These are phyloP conservation scores for Venturia effusa DNA, from an alignment of 2,329 filamentous ascomycete genomes.

Conservation along the genomic window DNA sequence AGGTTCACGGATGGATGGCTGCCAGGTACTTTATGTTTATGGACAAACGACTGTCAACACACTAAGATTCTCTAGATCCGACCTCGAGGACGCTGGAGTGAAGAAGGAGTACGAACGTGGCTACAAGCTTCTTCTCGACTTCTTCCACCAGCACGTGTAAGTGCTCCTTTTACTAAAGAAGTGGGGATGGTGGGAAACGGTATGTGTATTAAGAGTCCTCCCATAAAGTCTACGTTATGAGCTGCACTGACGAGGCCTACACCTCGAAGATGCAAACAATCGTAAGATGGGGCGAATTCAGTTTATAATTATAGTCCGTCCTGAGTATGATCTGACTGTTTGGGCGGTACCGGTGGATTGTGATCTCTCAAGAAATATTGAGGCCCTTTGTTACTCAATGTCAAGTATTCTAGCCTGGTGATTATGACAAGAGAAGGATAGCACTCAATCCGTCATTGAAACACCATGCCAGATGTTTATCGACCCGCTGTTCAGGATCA, in stretches of 20 bases:
- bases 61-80: slow-evolving; percentile 20
- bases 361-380: no score
- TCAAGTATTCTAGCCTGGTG: no score
- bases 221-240: neutral
- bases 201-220: neutral
- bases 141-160: slow-evolving; percentile 44
- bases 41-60: slow-evolving; percentile 14
- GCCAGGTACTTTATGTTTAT: slow-evolving; percentile 23
- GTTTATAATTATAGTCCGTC: neutral
- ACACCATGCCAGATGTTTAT: neutral
- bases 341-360: no score
- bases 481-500: neutral
- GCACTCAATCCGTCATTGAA: no score
- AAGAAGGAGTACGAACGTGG: slow-evolving; percentile 40
- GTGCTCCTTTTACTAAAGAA: slow-evolving; percentile 15
- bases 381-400: no score
- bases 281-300: no score
- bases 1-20: slow-evolving; percentile 36
- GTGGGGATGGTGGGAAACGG: neutral
- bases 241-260: neutral
- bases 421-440: no score
- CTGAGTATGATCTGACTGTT: neutral
- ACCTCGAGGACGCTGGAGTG: slow-evolving; percentile 36
- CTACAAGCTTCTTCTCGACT: slow-evolving; percentile 38
- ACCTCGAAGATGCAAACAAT: neutral